Percentiles rank a stretch among this genome's conserved stretches.
phyloP scores from a whole-genome alignment of 2,329 filamentous ascomycete genomes.

The Cladosporium halotolerans region DNA sequence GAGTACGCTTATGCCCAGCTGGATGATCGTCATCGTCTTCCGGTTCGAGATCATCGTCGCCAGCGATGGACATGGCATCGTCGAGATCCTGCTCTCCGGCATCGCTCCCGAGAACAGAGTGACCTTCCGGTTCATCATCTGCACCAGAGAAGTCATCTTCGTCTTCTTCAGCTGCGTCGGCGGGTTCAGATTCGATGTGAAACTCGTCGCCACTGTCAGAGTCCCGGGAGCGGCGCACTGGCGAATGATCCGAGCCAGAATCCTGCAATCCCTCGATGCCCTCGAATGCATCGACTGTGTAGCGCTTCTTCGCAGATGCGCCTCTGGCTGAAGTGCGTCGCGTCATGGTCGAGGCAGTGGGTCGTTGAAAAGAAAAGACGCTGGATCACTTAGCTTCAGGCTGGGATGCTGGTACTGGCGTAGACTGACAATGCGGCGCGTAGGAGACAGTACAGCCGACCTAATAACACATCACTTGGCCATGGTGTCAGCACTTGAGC shows the following conservation, averaged over 20 bases:
- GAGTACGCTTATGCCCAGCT: not conserved
- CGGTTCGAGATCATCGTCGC: slow-evolving; percentile 9
- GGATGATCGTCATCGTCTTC: not conserved
- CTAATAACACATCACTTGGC: too few species aligned
- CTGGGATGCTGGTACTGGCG: not conserved
- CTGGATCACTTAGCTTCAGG: slow-evolving; percentile 9
- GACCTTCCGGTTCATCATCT: slow-evolving; percentile 26
- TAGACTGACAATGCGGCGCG: too few species aligned
- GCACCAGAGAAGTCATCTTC: slow-evolving; percentile 33
- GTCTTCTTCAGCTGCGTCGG: slow-evolving; percentile 28
- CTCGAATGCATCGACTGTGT: slow-evolving; percentile 32
- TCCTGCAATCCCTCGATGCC: slow-evolving; percentile 26
- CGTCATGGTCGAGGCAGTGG: slow-evolving; percentile 8
- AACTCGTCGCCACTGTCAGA: slow-evolving; percentile 28
- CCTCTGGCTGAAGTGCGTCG: slow-evolving; percentile 18
- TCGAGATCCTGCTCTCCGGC: slow-evolving; percentile 33
- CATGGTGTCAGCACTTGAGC: too few species aligned
- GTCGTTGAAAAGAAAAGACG: slow-evolving; percentile 2
- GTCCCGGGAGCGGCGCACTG: slow-evolving; percentile 1
- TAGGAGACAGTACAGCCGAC: too few species aligned
- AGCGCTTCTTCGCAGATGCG: slow-evolving; percentile 22
- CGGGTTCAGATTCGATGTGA: slow-evolving; percentile 26
- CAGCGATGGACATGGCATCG: slow-evolving; percentile 23
- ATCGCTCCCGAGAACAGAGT: slow-evolving; percentile 26
- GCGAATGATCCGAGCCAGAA: slow-evolving; percentile 1